phyloP scores from a whole-genome alignment of 805 yeast species.

The Yamadazyma endophytica region DNA sequence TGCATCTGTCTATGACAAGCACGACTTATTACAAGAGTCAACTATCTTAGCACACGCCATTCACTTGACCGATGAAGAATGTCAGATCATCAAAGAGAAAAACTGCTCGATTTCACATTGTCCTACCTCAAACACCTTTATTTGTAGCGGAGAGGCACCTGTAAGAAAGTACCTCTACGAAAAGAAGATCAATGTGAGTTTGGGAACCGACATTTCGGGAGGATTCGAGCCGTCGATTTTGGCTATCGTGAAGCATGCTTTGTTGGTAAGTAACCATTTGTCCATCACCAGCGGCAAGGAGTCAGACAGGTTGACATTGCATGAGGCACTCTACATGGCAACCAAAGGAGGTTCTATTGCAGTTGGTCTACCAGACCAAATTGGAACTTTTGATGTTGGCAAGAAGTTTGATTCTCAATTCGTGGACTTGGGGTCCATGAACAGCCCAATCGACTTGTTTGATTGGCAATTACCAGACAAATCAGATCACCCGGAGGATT shows the following conservation, averaged over 20 bases:
- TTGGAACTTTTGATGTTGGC: slow-evolving; percentile 75
- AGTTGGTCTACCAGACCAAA: slow-evolving; percentile 47
- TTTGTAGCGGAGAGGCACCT: slow-evolving; percentile 88
- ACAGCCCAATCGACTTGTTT: slow-evolving; percentile 70
- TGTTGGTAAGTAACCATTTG: slow-evolving; percentile 39
- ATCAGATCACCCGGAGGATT: slow-evolving; percentile 9
- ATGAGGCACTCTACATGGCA: slow-evolving; percentile 74
- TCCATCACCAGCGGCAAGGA: slow-evolving; percentile 34
- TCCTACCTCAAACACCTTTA: slow-evolving; percentile 84
- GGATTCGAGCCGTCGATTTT: slow-evolving; percentile 40
- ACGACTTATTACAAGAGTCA: slow-evolving; percentile 52
- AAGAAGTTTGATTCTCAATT: slow-evolving; percentile 82
- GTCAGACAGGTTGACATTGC: slow-evolving; percentile 52
- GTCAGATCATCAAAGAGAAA: slow-evolving; percentile 47
- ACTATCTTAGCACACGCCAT: slow-evolving; percentile 90
- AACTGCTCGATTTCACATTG: slow-evolving; percentile 84
- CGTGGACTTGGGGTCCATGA: slow-evolving; percentile 52
- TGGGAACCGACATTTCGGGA: slow-evolving; percentile 46
- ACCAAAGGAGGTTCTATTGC: slow-evolving; percentile 90
- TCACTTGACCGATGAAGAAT: slow-evolving; percentile 66
- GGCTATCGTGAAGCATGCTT: slow-evolving; percentile 27
- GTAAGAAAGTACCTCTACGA: slow-evolving; percentile 61
- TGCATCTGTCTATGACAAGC: slow-evolving; percentile 71
- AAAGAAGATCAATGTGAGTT: slow-evolving; percentile 66
- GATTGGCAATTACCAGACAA: slow-evolving; percentile 58